Percentiles rank a stretch among this genome's conserved stretches.
phyloP scores from a whole-genome alignment of 441 rosid species.

The Gossypium lobatum region DNA sequence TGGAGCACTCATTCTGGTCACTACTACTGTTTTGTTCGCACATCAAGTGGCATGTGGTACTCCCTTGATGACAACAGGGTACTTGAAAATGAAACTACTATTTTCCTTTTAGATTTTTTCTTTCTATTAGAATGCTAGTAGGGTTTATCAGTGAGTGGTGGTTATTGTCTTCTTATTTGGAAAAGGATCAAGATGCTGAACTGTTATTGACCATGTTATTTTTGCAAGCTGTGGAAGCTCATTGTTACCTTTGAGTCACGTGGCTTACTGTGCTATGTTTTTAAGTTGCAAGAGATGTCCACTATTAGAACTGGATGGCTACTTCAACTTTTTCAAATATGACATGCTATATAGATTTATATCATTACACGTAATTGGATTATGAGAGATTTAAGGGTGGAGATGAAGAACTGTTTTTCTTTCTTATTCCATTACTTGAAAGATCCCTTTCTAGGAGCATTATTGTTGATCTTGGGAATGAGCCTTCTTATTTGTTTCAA shows the following conservation, averaged over 20 bases:
- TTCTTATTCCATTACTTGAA: neutral
- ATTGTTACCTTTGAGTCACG: neutral
- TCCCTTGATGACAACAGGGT: conserved; percentile 89
- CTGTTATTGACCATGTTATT: neutral
- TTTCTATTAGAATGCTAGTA: conserved; percentile 14
- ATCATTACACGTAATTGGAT: neutral
- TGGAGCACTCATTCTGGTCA: conserved; percentile 86
- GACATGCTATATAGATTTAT: neutral
- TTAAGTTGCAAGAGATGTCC: neutral
- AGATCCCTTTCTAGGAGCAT: neutral
- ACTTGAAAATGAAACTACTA: conserved; percentile 18
- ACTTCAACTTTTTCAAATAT: neutral
- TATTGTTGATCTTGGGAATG: neutral
- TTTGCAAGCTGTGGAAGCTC: neutral
- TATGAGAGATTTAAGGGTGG: neutral
- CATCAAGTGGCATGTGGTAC: conserved; percentile 90
- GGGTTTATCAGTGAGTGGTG: neutral
- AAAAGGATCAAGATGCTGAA: neutral
- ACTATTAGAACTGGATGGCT: neutral
- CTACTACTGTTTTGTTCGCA: conserved; percentile 83
- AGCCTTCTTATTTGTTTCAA: neutral
- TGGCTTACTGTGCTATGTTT: neutral
- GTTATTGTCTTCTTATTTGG: conserved; percentile 8
- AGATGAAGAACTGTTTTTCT: neutral
- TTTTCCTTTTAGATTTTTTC: conserved; percentile 12